A percentile compares a stretch with the other conserved stretches of the same genome.
These are phyloP conservation scores for Vigna reflexopilosa DNA, from an alignment of 306 rosid species.

Conservation along the genomic window DNA sequence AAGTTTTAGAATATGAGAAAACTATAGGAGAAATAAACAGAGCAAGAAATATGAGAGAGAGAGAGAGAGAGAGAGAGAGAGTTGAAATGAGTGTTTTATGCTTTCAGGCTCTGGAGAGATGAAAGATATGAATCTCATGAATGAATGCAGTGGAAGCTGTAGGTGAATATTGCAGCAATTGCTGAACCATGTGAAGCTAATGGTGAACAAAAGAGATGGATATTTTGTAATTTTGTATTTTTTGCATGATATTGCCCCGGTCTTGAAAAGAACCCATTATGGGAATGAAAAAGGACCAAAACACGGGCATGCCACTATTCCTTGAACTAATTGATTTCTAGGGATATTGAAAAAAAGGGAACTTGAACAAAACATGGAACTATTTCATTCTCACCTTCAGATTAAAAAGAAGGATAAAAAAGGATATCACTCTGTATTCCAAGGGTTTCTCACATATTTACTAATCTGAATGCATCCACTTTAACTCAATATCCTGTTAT, in stretches of 20 bases:
- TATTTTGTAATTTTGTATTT: not conserved
- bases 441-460: no score
- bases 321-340: not conserved
- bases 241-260: not conserved
- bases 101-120: not conserved
- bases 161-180: not conserved
- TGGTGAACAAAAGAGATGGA: not conserved
- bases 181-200: not conserved
- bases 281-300: not conserved
- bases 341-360: not conserved
- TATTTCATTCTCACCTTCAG: not conserved
- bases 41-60: not conserved
- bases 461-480: no score
- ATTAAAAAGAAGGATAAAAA: not conserved
- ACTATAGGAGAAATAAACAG: not conserved
- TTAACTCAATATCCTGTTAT: no score
- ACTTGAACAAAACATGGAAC: not conserved
- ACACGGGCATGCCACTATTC: not conserved
- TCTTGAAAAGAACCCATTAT: not conserved
- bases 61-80: not conserved
- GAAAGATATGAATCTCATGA: not conserved
- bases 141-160: not conserved
- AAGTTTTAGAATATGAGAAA: not conserved
- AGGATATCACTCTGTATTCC: no score
- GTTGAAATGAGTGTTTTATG: not conserved